These are phyloP conservation scores for Candida tammaniensis DNA, from an alignment of 805 yeast species.

Conservation along the genomic window DNA sequence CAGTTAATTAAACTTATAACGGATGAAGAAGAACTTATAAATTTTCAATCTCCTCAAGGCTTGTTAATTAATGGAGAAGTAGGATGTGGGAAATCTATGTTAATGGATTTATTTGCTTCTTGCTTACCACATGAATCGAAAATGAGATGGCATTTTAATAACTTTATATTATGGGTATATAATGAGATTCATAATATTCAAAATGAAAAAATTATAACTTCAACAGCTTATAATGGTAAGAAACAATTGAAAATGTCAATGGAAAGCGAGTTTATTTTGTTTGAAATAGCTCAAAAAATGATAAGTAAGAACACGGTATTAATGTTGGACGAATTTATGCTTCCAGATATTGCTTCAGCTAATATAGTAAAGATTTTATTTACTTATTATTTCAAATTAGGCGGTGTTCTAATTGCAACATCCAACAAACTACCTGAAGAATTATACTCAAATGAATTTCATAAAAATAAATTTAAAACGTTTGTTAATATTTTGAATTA, in stretches of 20 bases:
- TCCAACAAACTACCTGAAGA: slow-evolving; percentile 73
- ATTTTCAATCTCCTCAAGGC: slow-evolving; percentile 63
- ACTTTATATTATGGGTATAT: slow-evolving; percentile 67
- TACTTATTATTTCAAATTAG: slow-evolving; percentile 67
- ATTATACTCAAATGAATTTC: slow-evolving; percentile 63
- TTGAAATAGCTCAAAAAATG: slow-evolving; percentile 67
- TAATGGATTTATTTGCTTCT: slow-evolving; percentile 69
- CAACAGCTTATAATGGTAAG: slow-evolving; percentile 18
- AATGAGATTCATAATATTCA: slow-evolving; percentile 57
- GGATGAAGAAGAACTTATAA: slow-evolving; percentile 58
- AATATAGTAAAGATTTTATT: slow-evolving; percentile 63
- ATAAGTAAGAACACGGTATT: slow-evolving; percentile 55
- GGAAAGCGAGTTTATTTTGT: slow-evolving; percentile 62
- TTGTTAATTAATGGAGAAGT: slow-evolving; percentile 62
- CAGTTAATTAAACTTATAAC: slow-evolving; percentile 50
- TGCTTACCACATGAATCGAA: slow-evolving; percentile 62
- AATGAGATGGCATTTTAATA: slow-evolving; percentile 69
- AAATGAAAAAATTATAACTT: slow-evolving; percentile 38
- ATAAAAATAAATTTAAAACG: slow-evolving; percentile 52
- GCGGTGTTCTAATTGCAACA: slow-evolving; percentile 74
- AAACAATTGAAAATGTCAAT: slow-evolving; percentile 27
- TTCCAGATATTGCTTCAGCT: slow-evolving; percentile 74
- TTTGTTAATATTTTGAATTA: slow-evolving; percentile 56
- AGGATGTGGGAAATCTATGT: slow-evolving; percentile 74
- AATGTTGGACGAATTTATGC: slow-evolving; percentile 70